Evolutionary conservation across 2,329 filamentous ascomycete genomes (phyloP), one percentile per base, ranked within the genome.

Genomic region (Aaosphaeria arxii): DNA sequence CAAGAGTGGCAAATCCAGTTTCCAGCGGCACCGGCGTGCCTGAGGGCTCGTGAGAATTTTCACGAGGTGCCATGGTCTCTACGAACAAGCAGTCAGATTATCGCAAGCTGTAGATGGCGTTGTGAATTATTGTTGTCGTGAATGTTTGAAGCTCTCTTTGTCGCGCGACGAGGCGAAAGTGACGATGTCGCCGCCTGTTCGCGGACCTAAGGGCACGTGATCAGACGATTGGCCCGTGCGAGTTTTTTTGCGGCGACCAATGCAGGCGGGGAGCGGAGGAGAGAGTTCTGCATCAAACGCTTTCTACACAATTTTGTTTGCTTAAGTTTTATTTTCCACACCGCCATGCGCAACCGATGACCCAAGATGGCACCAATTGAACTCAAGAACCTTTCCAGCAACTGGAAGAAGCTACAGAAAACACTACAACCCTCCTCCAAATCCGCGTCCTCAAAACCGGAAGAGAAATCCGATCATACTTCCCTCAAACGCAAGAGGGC

Each of bases 1-100:
- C 87, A 53, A 94, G 76, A 33, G 91, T 96, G 58, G 91, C 91
- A 65, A 85, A 86, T 47, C 91, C 87, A 67, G 86, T 95, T 70
- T 92, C 82, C 31, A 83, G 76, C 45, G 81, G 80, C 54, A 79
- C 78, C 40, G 81, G 81, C 38, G 79, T 82, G 60, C 74, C 76
- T 42, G 70, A 71, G 50, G 73, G 74, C 63, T 83, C 80, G 49
- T 76, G 71, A 35, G 77, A 76, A 55, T 71, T 73, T 68, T 83
- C 80, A 55, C 77, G 74, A 58, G 75, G 77, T 57, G 76, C 81
- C 81, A 84, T 84, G 45, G 38, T 52, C 49, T 48, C 46, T 47
- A 54, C 48, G 50, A 41, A 47, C 35, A 35, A 29, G 11, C 30
- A 42, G 9, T n/a, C 36, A 30, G 38, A 55, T 43, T 54, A 48